phyloP scores from a whole-genome alignment of 2,329 filamentous ascomycete genomes.

The Trichoderma afroharzianum region DNA sequence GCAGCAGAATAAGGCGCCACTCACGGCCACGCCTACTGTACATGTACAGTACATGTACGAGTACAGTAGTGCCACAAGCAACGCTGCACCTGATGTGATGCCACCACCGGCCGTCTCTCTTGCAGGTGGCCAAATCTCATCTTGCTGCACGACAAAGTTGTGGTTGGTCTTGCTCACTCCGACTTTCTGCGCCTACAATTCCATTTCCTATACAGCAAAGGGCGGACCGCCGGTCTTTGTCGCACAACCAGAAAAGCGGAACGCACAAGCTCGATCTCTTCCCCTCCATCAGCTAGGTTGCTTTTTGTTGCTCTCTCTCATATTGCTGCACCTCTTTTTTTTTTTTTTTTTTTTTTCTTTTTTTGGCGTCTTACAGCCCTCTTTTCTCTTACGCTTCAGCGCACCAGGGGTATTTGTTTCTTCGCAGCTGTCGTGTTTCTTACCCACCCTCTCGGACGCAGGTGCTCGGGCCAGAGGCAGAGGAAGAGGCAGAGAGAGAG shows the following conservation, averaged over 20 bases:
- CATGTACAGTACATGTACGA: no score
- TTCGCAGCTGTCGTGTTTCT: background rate
- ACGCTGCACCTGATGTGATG: background rate
- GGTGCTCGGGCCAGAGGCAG: background rate
- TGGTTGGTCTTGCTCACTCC: background rate
- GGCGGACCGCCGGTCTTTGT: background rate
- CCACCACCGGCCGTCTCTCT: background rate
- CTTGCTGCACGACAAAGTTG: background rate
- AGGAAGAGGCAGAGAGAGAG: background rate
- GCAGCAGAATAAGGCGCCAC: background rate
- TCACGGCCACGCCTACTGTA: background rate
- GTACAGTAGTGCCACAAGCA: background rate
- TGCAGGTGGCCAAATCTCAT: background rate
- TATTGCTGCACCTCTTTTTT: background rate
- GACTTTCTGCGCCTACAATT: background rate
- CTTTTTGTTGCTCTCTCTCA: background rate
- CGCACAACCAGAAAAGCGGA: background rate
- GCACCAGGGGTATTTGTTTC: background rate
- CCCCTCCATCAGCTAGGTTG: background rate
- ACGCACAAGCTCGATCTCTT: background rate
- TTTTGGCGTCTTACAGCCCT: background rate
- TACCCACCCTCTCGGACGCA: background rate
- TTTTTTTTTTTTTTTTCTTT: background rate
- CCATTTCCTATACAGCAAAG: background rate
- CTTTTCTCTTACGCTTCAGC: background rate